Percentiles rank a stretch among this genome's conserved stretches.
These are phyloP conservation scores for Cryptosporidium parvum DNA, from an alignment of 169 alveolate genomes.

Conservation along the genomic window DNA sequence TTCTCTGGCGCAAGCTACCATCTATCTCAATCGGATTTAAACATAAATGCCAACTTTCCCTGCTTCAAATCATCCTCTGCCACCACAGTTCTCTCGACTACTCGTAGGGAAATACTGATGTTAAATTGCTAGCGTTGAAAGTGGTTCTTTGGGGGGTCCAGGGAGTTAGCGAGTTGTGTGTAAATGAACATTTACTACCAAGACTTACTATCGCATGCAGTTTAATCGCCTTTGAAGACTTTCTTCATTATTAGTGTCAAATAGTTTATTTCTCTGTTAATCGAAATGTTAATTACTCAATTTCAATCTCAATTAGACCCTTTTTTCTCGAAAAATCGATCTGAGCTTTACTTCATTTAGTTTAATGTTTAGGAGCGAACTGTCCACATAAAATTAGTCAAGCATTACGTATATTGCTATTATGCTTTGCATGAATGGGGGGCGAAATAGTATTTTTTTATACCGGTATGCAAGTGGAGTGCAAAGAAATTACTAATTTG, in stretches of 20 bases:
- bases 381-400: background rate
- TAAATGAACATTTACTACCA: background rate
- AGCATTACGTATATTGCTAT: background rate
- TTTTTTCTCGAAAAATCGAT: no score
- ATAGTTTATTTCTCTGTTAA: background rate
- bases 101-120: no score
- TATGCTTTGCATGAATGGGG: background rate
- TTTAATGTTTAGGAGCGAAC: no score
- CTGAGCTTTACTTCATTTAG: background rate
- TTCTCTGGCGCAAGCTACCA: background rate
- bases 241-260: background rate
- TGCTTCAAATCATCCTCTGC: background rate
- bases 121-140: background rate
- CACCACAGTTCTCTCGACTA: no score
- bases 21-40: no score
- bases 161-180: background rate
- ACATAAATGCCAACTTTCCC: no score
- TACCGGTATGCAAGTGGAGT: background rate
- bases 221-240: background rate
- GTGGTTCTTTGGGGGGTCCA: background rate
- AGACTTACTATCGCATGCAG: background rate
- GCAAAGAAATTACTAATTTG: background rate
- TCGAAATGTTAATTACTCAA: background rate
- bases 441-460: background rate
- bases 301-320: no score